Percentiles rank a stretch among this genome's conserved stretches.
Evolutionary conservation across 2,329 filamentous ascomycete genomes (phyloP).

Genomic region (Fusarium lateritium): DNA sequence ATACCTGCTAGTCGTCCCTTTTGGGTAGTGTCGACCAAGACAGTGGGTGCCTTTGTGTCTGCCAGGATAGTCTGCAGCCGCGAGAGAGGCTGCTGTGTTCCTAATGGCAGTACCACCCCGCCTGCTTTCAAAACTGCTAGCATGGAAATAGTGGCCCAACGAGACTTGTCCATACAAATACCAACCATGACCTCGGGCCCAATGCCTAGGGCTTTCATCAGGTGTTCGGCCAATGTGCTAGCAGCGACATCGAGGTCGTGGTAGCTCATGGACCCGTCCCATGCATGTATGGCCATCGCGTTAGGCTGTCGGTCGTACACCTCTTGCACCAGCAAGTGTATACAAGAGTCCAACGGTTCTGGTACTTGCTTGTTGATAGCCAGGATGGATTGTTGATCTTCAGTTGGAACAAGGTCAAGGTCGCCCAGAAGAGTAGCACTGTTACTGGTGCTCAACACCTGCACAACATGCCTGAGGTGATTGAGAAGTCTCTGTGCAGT

Average conservation of each 20-base stretch:
- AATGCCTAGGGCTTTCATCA: not conserved
- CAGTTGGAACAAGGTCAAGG: not conserved
- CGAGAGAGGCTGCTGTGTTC: not conserved
- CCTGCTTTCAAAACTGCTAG: conserved; percentile 5
- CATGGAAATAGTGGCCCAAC: conserved; percentile 2
- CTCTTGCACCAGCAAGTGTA: not conserved
- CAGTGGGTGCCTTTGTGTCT: not conserved
- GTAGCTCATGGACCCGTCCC: not conserved
- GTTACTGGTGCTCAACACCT: not conserved
- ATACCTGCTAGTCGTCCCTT: not conserved
- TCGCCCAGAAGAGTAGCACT: not conserved
- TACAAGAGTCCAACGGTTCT: not conserved
- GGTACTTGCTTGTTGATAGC: not conserved
- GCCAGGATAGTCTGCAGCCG: not conserved
- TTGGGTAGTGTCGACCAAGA: not conserved
- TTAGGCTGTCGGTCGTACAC: not conserved
- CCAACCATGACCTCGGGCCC: not conserved
- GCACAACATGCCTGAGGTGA: not conserved
- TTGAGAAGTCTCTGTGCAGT: not conserved
- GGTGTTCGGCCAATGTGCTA: not conserved
- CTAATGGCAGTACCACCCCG: not conserved
- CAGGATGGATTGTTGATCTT: not conserved
- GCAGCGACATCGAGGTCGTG: not conserved
- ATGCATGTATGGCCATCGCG: not conserved
- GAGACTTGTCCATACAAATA: conserved; percentile 6